Evolutionary conservation across 106 monocot species (phyloP).

Genomic region (Acorus calamus): DNA sequence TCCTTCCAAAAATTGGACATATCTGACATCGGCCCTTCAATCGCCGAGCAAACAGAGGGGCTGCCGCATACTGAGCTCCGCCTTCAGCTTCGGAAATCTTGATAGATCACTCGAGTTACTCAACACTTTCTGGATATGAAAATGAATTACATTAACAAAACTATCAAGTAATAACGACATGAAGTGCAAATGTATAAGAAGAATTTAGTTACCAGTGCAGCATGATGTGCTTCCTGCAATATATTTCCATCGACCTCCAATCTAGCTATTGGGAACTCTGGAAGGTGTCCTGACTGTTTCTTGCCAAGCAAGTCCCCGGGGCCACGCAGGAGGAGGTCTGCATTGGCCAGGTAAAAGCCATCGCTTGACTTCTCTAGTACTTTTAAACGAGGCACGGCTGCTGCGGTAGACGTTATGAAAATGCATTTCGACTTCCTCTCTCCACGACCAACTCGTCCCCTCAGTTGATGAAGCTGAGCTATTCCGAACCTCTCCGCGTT

Average conservation of each 20-base stretch:
- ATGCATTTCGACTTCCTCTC: slow-evolving; percentile 75
- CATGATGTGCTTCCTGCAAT: slow-evolving; percentile 86
- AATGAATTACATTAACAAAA: background rate
- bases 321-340: slow-evolving; percentile 81
- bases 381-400: slow-evolving; percentile 49
- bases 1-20: too few relatives aligned
- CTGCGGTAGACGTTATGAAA: slow-evolving; percentile 60
- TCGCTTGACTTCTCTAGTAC: slow-evolving; percentile 74
- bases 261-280: slow-evolving; percentile 92
- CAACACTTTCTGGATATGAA: slow-evolving; percentile 59
- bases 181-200: background rate
- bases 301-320: slow-evolving; percentile 95
- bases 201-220: slow-evolving; percentile 66
- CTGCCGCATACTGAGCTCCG: slow-evolving; percentile 94
- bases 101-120: slow-evolving; percentile 46
- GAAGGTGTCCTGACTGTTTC: slow-evolving; percentile 95
- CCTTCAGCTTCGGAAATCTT: slow-evolving; percentile 58
- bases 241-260: slow-evolving; percentile 91
- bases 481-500: slow-evolving; percentile 98
- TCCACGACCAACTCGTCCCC: slow-evolving; percentile 93
- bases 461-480: slow-evolving; percentile 91
- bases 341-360: slow-evolving; percentile 85
- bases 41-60: slow-evolving; percentile 87
- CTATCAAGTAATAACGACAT: background rate
- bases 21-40: slow-evolving; percentile 10